phyloP scores from a whole-genome alignment of 306 rosid genomes.

The Abrus pulchellus region DNA sequence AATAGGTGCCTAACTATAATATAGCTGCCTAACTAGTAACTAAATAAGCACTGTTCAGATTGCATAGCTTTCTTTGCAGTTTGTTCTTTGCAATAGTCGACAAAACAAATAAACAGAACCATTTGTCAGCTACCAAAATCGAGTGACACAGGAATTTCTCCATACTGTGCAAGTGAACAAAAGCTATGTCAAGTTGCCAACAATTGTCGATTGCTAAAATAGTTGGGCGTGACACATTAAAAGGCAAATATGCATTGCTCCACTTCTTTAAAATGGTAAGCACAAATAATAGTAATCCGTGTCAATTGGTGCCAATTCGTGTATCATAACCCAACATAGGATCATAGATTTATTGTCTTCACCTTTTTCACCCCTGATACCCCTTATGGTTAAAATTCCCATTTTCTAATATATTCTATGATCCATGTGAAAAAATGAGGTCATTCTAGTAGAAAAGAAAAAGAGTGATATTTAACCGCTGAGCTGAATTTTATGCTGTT shows the following conservation, averaged over 20 bases:
- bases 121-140: constrained; percentile 38
- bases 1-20: constrained; percentile 12
- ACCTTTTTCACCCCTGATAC: neutral
- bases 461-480: neutral
- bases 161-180: constrained; percentile 34
- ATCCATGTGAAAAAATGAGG: constrained; percentile 3
- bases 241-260: constrained; percentile 21
- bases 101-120: constrained; percentile 42
- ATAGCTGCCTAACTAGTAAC: constrained; percentile 22
- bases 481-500: constrained; percentile 35
- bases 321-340: neutral
- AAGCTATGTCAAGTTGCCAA: constrained; percentile 13
- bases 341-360: neutral
- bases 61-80: constrained; percentile 32
- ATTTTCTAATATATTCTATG: neutral
- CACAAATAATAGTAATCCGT: constrained; percentile 42
- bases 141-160: neutral
- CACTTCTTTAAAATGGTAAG: constrained; percentile 27
- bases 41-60: constrained; percentile 25
- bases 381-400: neutral
- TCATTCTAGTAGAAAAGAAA: constrained; percentile 15
- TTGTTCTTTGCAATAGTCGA: constrained; percentile 38
- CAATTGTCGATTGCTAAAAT: constrained; percentile 28
- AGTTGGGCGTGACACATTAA: constrained; percentile 26
- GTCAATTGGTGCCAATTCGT: constrained; percentile 43